phyloP scores from a whole-genome alignment of 2,329 filamentous ascomycete genomes.

The Pezicula rhizophila region DNA sequence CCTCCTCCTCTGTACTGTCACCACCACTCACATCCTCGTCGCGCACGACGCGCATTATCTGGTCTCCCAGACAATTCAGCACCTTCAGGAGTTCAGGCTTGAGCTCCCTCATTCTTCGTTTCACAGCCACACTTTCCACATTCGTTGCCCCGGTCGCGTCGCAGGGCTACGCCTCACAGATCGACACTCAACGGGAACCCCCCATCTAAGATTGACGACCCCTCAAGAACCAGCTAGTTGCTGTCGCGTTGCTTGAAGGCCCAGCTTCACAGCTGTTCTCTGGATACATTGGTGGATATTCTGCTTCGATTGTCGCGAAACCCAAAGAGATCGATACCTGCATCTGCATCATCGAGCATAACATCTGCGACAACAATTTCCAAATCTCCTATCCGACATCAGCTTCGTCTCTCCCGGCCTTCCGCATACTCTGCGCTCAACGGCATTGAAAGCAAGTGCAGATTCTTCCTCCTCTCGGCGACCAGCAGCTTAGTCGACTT shows the following conservation, averaged over 20 bases:
- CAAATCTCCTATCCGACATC: neutral
- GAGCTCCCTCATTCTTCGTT: neutral
- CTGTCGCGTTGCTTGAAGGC: conserved; percentile 1
- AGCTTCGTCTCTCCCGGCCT: neutral
- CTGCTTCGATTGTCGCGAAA: neutral
- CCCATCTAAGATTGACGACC: neutral
- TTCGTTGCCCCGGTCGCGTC: neutral
- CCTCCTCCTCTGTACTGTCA: conserved; percentile 4
- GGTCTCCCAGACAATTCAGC: conserved; percentile 7
- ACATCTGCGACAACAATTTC: neutral
- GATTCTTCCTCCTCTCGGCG: conserved; percentile 5
- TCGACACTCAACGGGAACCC: neutral
- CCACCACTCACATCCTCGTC: conserved; percentile 9
- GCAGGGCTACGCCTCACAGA: conserved; percentile 1
- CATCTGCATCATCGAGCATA: neutral
- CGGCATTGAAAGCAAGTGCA: neutral
- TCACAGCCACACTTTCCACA: neutral
- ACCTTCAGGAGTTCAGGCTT: conserved; percentile 3
- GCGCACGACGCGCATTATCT: conserved; percentile 15
- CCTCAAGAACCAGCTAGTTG: neutral
- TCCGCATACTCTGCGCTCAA: no score
- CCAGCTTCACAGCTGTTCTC: neutral
- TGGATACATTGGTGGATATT: neutral
- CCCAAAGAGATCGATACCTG: neutral
- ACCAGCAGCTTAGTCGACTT: conserved; percentile 9